Evolutionary conservation across 1,284 basidiomycete species (phyloP), one percentile per base, ranked within the genome.

Genomic region (Trametes hirsuta): DNA sequence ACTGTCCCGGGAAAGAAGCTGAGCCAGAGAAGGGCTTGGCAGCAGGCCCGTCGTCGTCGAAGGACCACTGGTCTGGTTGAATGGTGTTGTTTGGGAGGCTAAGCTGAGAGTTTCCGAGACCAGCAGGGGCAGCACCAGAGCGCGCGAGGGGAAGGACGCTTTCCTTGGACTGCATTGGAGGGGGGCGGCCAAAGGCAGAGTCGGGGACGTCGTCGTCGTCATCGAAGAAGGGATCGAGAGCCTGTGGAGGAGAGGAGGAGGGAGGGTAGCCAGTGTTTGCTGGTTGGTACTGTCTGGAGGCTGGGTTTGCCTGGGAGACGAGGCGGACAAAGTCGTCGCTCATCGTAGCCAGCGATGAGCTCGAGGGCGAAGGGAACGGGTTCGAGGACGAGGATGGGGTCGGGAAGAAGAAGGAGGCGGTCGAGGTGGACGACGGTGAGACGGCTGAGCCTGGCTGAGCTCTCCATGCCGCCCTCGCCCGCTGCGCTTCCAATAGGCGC

Each of bases 151-250:
- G 86, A 1, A 90, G 72, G 11, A 84, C 85, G 69, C 86, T 90
- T 68, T 89, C 89, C 68, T 88, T 86, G 12, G 86, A 88, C 65
- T 83, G 83, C 84, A 86, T 87, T 55, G 86, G 74, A 30, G 71
- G 71, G n/a, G 79, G 77, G 51, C 77, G 68, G 54, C 82, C 85
- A 75, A 87, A 88, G 24, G 84, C 84, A 35, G 86, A 86, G 75
- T 88, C 86, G 21, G 85, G 84, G 35, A 79, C 68, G 64, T 85
- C 80, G 60, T 71, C 69, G 66, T 91, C 90, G 63, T 93, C 90
- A 74, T 90, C 88, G 73, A 93, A 92, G 74, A 93, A 93, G 2
- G 90, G 90, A 74, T 93, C 90, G 74, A 93, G 77, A 41, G 56
- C 66, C 18, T 61, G 63, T 18, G 64, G 62, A 30, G 63, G 55